Evolutionary conservation across 179 eudicot species (phyloP).

Genomic region (Monotropa hypopitys): DNA sequence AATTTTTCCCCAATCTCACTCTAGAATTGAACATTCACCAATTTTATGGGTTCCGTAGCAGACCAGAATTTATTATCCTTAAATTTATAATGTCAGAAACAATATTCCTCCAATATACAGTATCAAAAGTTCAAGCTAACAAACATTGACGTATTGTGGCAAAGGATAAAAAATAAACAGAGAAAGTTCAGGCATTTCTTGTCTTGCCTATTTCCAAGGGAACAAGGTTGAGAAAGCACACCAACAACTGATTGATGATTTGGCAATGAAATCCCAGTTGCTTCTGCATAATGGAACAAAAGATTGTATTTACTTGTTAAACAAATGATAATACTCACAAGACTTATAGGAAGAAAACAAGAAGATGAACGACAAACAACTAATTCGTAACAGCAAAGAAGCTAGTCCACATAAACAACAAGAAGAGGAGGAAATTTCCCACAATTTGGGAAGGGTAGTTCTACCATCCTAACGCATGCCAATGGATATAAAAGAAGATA

Average conservation of each 20-base stretch:
- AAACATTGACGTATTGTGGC: neutral
- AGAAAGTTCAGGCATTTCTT: neutral
- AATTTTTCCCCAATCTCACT: no score
- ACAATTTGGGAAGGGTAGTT: neutral
- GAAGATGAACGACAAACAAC: neutral
- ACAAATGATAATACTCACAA: neutral
- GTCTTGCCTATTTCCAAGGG: slow-evolving; percentile 61
- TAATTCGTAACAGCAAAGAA: neutral
- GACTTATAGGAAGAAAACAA: neutral
- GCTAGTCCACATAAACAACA: neutral
- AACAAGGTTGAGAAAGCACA: slow-evolving; percentile 81
- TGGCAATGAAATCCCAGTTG: slow-evolving; percentile 49
- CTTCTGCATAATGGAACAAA: slow-evolving; percentile 42
- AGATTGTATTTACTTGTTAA: neutral
- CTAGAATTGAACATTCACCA: no score
- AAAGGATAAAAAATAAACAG: neutral
- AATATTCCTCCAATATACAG: neutral
- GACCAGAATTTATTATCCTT: neutral
- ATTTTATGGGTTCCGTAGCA: no score
- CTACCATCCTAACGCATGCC: neutral
- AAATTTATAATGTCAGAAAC: neutral
- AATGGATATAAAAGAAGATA: neutral
- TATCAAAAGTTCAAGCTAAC: neutral
- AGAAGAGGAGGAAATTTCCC: neutral
- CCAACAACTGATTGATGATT: slow-evolving; percentile 66